Evolutionary conservation across 805 yeast genomes (phyloP).

Genomic region (Candida suzukii): DNA sequence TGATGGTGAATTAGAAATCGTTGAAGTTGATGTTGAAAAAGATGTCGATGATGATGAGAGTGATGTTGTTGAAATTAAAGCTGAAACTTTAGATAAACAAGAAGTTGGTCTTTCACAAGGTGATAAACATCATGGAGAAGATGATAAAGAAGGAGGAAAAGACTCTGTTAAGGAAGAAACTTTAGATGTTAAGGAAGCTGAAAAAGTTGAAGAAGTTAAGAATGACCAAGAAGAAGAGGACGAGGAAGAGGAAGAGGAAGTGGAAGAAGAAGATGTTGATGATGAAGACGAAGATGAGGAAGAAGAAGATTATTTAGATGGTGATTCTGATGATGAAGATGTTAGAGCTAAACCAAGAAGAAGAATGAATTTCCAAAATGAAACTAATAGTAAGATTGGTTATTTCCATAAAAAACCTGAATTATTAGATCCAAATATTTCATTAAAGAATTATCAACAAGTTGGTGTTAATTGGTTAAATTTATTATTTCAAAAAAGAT

Average conservation of each 20-base stretch:
- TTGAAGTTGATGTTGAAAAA: slow-evolving; percentile 35
- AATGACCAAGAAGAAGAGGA: not conserved
- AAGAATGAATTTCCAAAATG: not conserved
- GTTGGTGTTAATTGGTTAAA: slow-evolving; percentile 96
- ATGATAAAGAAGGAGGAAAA: slow-evolving; percentile 21
- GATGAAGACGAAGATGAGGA: not conserved
- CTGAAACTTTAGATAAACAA: slow-evolving; percentile 13
- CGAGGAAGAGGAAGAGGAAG: not conserved
- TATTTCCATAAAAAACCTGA: slow-evolving; percentile 70
- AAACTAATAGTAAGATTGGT: slow-evolving; percentile 9
- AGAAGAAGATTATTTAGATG: too few species aligned
- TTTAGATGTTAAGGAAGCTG: slow-evolving; percentile 10
- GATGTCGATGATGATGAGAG: slow-evolving; percentile 13
- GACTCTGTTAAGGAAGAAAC: slow-evolving; percentile 5
- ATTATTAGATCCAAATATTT: slow-evolving; percentile 53
- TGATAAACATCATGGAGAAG: too few species aligned
- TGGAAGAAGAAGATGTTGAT: not conserved
- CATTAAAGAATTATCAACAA: slow-evolving; percentile 84
- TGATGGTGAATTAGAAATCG: slow-evolving; percentile 59
- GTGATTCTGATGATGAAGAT: not conserved
- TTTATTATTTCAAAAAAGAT: slow-evolving; percentile 63
- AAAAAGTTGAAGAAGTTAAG: not conserved
- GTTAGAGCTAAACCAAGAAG: not conserved
- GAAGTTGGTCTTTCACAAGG: too few species aligned
- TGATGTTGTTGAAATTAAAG: not conserved